Evolutionary conservation across 2,329 filamentous ascomycete genomes (phyloP), one percentile per base, ranked within the genome.

Genomic region (Botryotinia narcissicola): DNA sequence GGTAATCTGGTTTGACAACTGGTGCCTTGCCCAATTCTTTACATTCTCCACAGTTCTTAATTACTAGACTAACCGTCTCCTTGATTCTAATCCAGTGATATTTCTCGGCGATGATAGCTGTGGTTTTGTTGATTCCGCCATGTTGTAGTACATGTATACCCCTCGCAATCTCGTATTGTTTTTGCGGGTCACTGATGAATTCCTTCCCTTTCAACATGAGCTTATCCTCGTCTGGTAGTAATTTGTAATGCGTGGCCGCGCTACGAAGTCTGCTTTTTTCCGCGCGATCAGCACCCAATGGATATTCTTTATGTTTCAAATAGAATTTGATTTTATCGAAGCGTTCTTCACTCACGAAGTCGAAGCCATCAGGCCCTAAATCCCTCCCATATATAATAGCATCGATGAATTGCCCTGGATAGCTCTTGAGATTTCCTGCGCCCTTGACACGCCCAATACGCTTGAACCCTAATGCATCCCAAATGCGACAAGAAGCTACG

Each of bases 291-390:
- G 95, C 95, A 75, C 95, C 95, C 79, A 92, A 91, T 74, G 96
- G 96, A 82, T 99, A 98, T 82, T 95, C 94, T 80, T 92, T 92
- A 82, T 95, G 94, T 84, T 97, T 97, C 81, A 98, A 90, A 84
- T 98, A 98, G 86, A 93, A 98, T 80, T 95, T 92, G 82, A 98
- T 98, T 87, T 98, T 98, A 86, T 98, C 95, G 86, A 98, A 98
- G 78, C 96, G 93, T 85, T 98, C 95, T 86, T 98, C 95, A 82
- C 92, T 95, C 79, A 95, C 92, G 81, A 93, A 91, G 82, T 96
- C 93, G 81, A 96, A 93, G 79, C 88, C 88, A 79, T 93, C 91
- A 54, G 85, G 78, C 18, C 78, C 80, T 7, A 82, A 76, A 48
- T 91, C 89, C 71, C 89, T 87, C 48, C 91, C 91, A 78, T 88